Evolutionary conservation across 2,329 filamentous ascomycete species (phyloP).

Genomic region (Sclerotinia minor): DNA sequence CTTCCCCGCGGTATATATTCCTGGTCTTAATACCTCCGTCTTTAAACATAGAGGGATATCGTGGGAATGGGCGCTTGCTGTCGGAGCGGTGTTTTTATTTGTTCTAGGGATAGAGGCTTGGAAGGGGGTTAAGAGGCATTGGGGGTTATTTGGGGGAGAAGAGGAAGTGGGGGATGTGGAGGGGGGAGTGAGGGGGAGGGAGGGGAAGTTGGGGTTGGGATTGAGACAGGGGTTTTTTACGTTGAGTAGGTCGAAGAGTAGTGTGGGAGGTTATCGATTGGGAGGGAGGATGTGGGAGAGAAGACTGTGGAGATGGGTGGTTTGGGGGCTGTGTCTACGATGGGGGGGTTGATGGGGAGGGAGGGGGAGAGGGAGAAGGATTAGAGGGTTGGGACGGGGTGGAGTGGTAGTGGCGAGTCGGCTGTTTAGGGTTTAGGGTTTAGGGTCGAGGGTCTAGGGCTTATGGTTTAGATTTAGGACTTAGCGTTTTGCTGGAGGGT

Average conservation of each 20-base stretch:
- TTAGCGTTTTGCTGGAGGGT: too few species aligned
- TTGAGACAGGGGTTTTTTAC: conserved; percentile 20
- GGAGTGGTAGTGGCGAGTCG: conserved; percentile 11
- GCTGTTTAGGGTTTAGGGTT: conserved; percentile 7
- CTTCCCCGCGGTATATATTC: conserved; percentile 66
- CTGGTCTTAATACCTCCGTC: conserved; percentile 62
- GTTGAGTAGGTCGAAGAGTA: neutral
- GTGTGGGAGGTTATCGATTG: neutral
- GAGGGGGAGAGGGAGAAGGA: neutral
- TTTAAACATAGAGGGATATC: conserved; percentile 66
- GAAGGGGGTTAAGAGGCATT: conserved; percentile 63
- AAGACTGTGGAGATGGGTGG: conserved; percentile 27
- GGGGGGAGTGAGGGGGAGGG: too few species aligned
- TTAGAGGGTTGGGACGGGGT: neutral
- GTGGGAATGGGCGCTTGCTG: conserved; percentile 70
- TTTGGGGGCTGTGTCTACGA: conserved; percentile 1
- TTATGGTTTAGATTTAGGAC: too few species aligned
- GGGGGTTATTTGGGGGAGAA: conserved; percentile 1
- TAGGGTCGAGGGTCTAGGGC: too few species aligned
- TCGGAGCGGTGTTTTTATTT: conserved; percentile 61
- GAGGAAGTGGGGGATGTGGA: too few species aligned
- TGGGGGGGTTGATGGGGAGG: neutral
- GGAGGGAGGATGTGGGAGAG: conserved; percentile 19
- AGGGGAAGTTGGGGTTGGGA: neutral
- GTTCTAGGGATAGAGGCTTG: conserved; percentile 63